These are phyloP conservation scores for Tetradesmus obliquus DNA, from an alignment of 139 green algal genomes.

Conservation along the genomic window DNA sequence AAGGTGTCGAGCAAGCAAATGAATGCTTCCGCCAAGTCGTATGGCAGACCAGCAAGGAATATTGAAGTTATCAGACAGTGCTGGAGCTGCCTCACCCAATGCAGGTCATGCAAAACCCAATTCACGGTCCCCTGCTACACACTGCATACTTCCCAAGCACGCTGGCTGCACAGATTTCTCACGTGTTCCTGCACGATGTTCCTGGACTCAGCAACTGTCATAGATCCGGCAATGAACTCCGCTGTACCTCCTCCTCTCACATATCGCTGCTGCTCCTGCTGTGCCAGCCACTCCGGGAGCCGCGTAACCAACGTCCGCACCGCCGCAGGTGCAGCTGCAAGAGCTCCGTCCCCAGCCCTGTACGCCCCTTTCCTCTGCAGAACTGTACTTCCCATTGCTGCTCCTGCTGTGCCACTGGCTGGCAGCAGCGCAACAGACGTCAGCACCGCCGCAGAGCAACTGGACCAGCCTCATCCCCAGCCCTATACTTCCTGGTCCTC, in stretches of 20 bases:
- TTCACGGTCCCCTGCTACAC: too few species aligned
- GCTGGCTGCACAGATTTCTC: too few species aligned
- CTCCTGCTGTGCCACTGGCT: neutral
- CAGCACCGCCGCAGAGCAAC: neutral
- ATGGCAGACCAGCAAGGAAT: too few species aligned
- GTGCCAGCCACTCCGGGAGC: constrained; percentile 17
- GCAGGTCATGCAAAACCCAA: too few species aligned
- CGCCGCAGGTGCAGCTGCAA: neutral
- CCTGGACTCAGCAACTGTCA: too few species aligned
- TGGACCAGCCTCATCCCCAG: neutral
- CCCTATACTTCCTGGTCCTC: constrained; percentile 25
- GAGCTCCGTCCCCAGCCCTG: neutral
- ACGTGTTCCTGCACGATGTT: too few species aligned
- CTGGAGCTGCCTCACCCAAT: too few species aligned
- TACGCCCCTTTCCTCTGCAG: constrained; percentile 23
- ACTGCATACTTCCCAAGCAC: too few species aligned
- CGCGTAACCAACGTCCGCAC: neutral
- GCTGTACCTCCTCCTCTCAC: neutral
- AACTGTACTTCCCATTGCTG: neutral
- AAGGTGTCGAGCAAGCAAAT: too few species aligned
- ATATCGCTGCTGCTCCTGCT: neutral
- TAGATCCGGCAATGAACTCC: too few species aligned
- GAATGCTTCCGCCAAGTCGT: too few species aligned
- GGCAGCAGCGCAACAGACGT: constrained; percentile 19
- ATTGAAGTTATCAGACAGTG: too few species aligned